Base-by-base conservation (phyloP, 495 filamentous ascomycete species). In the Penicillium salamii region DNA sequence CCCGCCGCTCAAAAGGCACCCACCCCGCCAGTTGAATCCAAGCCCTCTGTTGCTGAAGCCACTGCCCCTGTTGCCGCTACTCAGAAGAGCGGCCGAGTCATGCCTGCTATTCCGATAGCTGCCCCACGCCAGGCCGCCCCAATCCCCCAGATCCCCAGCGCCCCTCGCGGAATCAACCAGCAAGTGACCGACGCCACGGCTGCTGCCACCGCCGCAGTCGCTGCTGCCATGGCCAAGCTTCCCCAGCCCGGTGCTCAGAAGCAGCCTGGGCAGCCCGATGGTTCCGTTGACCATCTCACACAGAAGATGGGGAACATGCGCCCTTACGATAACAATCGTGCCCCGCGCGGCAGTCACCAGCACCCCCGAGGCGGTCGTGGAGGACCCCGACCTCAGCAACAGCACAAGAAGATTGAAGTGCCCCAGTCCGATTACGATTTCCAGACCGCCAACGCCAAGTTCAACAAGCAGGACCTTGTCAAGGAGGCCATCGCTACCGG, bases 401-500 rank as follows among this genome's bases (percentile, higher is more conserved):
- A 71, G 49, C 66, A 70, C 31, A 78, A 78, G 59, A 93, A 89
- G 71, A 78, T 97, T 17, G 92, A 95, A 47, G 86, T 97, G 23
- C 93, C 93, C 0, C 76, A 84, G 28, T 81, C 87, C 2, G 93
- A 97, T 58, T 99, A 89, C 62, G 95, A 99, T 63, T 99, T 99
- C 65, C 84, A 86, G 54, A 82, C 82, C 7, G 80, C 92, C 39
- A 99, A 99, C 61, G 91, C 90, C 13, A 96, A 95, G 66, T 97
- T 99, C 75, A 97, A 95, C 76, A 99, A 99, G 71, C 85, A 96
- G 57, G 91, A 96, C 59, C 69, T 97, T 26, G 87, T 89, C 14
- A 96, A 95, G 70, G 90, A 96, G 64, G 91, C 90, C 5, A 89
- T 91, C 66, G 86, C 89, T 20, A 79, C 76, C 37, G 87, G 88